phyloP scores from a whole-genome alignment of 305 asterid species.

The Fraxinus sp. region DNA sequence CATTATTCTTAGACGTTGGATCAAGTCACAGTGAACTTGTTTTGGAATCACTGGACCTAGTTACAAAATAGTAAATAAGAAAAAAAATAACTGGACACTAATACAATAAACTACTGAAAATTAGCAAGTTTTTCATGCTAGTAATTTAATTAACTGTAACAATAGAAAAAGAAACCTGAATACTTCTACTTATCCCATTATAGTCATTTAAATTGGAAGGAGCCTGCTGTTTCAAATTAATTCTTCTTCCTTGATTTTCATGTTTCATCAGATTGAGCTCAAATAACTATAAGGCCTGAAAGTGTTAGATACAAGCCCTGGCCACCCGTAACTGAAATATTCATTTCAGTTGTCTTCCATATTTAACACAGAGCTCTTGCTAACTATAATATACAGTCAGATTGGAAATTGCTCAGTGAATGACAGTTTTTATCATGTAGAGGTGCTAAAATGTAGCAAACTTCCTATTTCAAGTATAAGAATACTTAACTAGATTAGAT shows the following conservation, averaged over 20 bases:
- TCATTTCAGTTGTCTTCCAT: background rate
- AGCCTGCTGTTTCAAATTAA: background rate
- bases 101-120: no score
- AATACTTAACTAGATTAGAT: background rate
- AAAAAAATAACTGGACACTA: no score
- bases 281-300: background rate
- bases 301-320: background rate
- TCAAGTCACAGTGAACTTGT: no score
- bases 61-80: no score
- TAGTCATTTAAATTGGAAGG: background rate
- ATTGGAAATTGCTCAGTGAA: background rate
- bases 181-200: background rate
- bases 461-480: background rate
- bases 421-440: background rate
- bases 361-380: background rate
- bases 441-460: no score
- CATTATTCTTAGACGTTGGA: no score
- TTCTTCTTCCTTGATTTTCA: background rate
- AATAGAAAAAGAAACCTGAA: background rate
- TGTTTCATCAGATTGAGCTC: background rate
- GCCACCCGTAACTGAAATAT: background rate
- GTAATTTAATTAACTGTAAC: background rate
- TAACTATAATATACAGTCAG: background rate
- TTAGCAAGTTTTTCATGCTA: no score
- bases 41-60: no score